Evolutionary conservation across 345 rosid genomes (phyloP).

Genomic region (Geranium rotundifolium): DNA sequence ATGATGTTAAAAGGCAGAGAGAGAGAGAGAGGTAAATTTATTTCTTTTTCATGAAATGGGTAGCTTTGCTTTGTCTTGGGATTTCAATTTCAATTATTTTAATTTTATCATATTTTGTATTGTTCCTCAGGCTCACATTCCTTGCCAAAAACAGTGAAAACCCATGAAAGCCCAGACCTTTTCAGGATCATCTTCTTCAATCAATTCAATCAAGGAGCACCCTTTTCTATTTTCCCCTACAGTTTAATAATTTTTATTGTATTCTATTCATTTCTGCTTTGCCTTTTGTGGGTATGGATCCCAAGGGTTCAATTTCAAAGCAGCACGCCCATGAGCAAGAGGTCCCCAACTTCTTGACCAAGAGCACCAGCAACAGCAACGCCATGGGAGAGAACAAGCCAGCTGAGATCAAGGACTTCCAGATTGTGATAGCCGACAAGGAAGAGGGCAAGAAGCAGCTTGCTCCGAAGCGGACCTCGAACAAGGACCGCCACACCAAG

Average conservation of each 20-base stretch:
- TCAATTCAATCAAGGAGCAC: not conserved
- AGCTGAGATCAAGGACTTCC: slow-evolving; percentile 21
- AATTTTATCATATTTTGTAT: no score
- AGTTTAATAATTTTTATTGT: no score
- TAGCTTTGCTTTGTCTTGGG: no score
- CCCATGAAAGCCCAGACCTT: not conserved
- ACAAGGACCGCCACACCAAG: slow-evolving; percentile 42
- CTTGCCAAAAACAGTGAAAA: not conserved
- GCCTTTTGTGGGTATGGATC: no score
- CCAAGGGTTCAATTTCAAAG: no score
- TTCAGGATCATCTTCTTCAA: not conserved
- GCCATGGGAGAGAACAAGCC: slow-evolving; percentile 18
- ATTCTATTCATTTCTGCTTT: not conserved
- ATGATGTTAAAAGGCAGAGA: no score
- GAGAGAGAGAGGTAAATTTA: no score
- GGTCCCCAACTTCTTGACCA: not conserved
- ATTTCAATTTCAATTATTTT: no score
- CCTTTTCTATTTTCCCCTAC: not conserved
- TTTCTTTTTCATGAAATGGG: no score
- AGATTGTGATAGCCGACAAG: slow-evolving; percentile 25
- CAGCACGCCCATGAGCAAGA: no score
- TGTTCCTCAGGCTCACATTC: not conserved
- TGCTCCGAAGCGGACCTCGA: slow-evolving; percentile 16
- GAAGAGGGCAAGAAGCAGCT: slow-evolving; percentile 15
- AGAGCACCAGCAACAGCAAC: slow-evolving; percentile 2